Base-by-base conservation (phyloP, 2,329 filamentous ascomycete species). In the Didymosphaeria variabile region DNA sequence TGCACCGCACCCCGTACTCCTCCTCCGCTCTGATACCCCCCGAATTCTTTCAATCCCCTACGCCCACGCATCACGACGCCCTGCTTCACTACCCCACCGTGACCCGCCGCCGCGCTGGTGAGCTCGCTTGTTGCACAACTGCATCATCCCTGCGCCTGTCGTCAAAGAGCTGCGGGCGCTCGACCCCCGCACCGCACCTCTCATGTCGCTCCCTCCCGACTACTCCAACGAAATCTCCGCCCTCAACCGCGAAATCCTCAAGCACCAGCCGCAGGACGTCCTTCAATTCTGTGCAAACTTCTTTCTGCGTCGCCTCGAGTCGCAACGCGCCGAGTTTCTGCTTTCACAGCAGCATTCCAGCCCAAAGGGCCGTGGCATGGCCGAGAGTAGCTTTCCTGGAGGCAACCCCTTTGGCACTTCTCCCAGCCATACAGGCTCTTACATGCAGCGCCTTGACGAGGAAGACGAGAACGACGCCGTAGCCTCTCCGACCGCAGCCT, bases 401-500 rank as follows among this genome's bases (percentile, higher is more conserved):
- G 84, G 83, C 79, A 95, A 94, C 79, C 92, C 91, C 38, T 94
- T 94, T 71, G 90, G 90, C 70, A 76, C 75, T 46, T 72, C 75
- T 51, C 76, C 77, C 68, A 77, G 72, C 68, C 70, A 68, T 65
- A 83, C 80, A 70, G 77, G 74, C 71, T 65, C 78, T 61, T 77
- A 77, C 69, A 86, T 87, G 79, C 85, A 85, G 64, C 87, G 91
- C 63, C 88, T 94, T 60, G 82, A 86, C 61, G 93, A 96, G 79
- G 93, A 96, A 72, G 93, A 97, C 56, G 91, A 94, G 77, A 88
- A 87, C 74, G 92, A 94, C 73, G 84, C 83, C 64, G 85, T 94
- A 73, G 88, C 88, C 67, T 94, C 92, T 57, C 92, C 92, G 63
- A 93, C 91, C 55, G 77, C 81, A 38, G 74, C 80, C 19, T 77